Percentiles rank a stretch among this genome's conserved stretches.
Conservation (phyloP, 2,329 filamentous ascomycete species). For the Beauveria bassiana region DNA sequence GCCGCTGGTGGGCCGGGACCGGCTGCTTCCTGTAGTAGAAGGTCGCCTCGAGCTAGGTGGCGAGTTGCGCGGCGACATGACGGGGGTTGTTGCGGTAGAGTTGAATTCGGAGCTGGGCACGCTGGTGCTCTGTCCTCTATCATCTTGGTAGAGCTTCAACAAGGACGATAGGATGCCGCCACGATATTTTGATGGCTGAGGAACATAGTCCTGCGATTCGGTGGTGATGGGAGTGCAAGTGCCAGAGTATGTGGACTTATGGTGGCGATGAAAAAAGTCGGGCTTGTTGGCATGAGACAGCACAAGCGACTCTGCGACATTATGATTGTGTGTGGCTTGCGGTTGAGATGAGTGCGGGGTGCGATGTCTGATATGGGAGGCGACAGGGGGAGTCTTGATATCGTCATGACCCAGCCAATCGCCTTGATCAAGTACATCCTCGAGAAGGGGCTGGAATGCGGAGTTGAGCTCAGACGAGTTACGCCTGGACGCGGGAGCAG, state of each 20-base stretch:
- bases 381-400: conserved; percentile 8
- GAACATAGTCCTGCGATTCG: conserved; percentile 51
- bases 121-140: conserved; percentile 24
- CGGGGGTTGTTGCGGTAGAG: conserved; percentile 28
- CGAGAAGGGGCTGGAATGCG: conserved; percentile 26
- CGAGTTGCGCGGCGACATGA: conserved; percentile 34
- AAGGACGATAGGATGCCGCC: conserved; percentile 67
- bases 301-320: conserved; percentile 28
- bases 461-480: conserved; percentile 25
- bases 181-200: conserved; percentile 59
- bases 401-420: conserved; percentile 15
- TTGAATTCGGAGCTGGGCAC: conserved; percentile 30
- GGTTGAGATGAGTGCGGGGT: conserved; percentile 17
- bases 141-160: conserved; percentile 59
- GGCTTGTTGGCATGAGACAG: conserved; percentile 25
- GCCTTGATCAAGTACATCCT: conserved; percentile 23
- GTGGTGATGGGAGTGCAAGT: conserved; percentile 28
- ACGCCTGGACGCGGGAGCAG: conserved; percentile 28
- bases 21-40: conserved; percentile 27
- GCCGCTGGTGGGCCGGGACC: conserved; percentile 29
- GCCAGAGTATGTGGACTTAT: conserved; percentile 23
- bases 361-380: conserved; percentile 16
- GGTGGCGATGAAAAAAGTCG: conserved; percentile 24
- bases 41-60: conserved; percentile 32
- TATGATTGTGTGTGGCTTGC: conserved; percentile 19